phyloP scores from a whole-genome alignment of 805 yeast species.

The Candida parachauliodes region DNA sequence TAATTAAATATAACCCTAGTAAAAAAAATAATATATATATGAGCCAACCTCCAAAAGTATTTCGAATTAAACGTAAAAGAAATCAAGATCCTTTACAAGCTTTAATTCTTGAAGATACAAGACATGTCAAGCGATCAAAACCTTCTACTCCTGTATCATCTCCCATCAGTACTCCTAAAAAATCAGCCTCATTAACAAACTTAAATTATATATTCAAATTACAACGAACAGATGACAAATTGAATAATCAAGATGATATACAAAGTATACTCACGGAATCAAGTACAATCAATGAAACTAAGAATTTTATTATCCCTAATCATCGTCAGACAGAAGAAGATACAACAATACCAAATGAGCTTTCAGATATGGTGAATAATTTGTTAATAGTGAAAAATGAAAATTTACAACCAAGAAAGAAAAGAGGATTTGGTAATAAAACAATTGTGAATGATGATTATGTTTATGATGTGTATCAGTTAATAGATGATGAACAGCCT shows the following conservation, averaged over 20 bases:
- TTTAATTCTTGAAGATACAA: slow-evolving; percentile 45
- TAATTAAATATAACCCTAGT: too few relatives aligned
- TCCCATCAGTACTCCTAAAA: slow-evolving; percentile 33
- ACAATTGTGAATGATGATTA: slow-evolving; percentile 29
- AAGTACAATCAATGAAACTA: slow-evolving; percentile 8
- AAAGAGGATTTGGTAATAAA: slow-evolving; percentile 2
- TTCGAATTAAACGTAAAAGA: slow-evolving; percentile 83
- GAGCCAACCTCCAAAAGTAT: slow-evolving; percentile 51
- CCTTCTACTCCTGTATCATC: slow-evolving; percentile 30
- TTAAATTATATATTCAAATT: slow-evolving; percentile 29
- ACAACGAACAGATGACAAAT: slow-evolving; percentile 31
- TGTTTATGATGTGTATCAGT: slow-evolving; percentile 81
- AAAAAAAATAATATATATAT: too few relatives aligned
- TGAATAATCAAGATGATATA: slow-evolving; percentile 14
- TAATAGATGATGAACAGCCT: slow-evolving; percentile 21
- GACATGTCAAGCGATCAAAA: slow-evolving; percentile 39
- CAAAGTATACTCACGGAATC: slow-evolving; percentile 26
- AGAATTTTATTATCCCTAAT: slow-evolving; percentile 36
- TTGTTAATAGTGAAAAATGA: slow-evolving; percentile 40
- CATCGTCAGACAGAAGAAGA: slow-evolving; percentile 31
- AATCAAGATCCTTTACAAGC: slow-evolving; percentile 89
- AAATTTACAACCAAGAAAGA: slow-evolving; percentile 14
- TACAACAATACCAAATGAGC: slow-evolving; percentile 48
- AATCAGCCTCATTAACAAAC: slow-evolving; percentile 11
- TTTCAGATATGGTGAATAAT: slow-evolving; percentile 71